A percentile compares a stretch with the other conserved stretches of the same genome.
Evolutionary conservation across 768 basidiomycete genomes (phyloP).

Genomic region (Chiua virens): DNA sequence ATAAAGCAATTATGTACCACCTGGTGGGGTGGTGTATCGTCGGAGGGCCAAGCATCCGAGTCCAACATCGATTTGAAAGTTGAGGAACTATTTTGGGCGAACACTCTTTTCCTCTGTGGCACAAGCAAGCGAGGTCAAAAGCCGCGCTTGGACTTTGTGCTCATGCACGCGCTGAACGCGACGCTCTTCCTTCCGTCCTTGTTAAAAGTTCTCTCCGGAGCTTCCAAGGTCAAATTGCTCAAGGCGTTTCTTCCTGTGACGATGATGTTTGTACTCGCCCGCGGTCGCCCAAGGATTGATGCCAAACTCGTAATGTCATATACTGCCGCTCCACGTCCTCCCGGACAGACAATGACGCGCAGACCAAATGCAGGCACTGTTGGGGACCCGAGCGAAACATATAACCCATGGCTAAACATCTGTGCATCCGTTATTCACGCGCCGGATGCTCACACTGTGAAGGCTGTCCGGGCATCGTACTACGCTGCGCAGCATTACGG

Average conservation of each 20-base stretch:
- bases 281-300: conserved; percentile 56
- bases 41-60: conserved; percentile 27
- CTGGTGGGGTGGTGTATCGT: conserved; percentile 34
- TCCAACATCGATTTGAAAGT: conserved; percentile 38
- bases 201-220: conserved; percentile 30
- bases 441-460: conserved; percentile 51
- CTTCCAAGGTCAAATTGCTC: conserved; percentile 43
- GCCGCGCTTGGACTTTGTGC: conserved; percentile 55
- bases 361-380: conserved; percentile 21
- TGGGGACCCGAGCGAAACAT: conserved; percentile 38
- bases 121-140: conserved; percentile 46
- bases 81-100: conserved; percentile 50
- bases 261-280: conserved; percentile 36
- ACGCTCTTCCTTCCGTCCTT: conserved; percentile 50
- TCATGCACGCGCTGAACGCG: conserved; percentile 58
- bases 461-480: conserved; percentile 47
- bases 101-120: conserved; percentile 47
- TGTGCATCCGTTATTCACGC: conserved; percentile 46
- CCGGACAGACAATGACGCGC: conserved; percentile 14
- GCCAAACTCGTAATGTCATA: no score
- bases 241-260: conserved; percentile 41
- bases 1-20: conserved; percentile 44
- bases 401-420: conserved; percentile 55
- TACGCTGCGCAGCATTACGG: conserved; percentile 52
- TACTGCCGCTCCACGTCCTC: conserved; percentile 42